These are phyloP conservation scores for Puccinia polysora DNA, from an alignment of 1,284 basidiomycete species.

Conservation along the genomic window DNA sequence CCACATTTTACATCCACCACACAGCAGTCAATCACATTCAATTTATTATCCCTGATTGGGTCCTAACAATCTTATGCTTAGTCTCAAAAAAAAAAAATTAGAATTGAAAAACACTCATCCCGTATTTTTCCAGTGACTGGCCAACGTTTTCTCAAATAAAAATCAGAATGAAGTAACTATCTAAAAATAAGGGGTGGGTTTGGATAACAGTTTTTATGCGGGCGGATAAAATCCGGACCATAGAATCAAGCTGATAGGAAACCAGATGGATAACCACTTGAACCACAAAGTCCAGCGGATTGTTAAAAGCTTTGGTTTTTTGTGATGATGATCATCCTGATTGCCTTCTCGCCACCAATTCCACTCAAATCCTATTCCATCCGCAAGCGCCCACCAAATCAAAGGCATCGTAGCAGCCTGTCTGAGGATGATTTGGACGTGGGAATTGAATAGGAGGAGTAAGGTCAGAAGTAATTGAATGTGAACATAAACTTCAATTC, in stretches of 20 bases:
- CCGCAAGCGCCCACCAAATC: constrained; percentile 35
- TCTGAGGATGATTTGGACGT: constrained; percentile 37
- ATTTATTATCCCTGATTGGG: too few relatives aligned
- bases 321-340: not conserved
- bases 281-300: constrained; percentile 14
- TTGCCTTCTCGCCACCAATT: constrained; percentile 5
- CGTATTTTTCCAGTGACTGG: too few relatives aligned
- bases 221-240: constrained; percentile 39
- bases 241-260: constrained; percentile 15
- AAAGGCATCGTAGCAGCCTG: constrained; percentile 19
- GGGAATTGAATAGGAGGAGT: constrained; percentile 20
- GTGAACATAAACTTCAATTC: constrained; percentile 5
- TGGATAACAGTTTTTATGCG: too few relatives aligned
- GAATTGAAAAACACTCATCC: too few relatives aligned
- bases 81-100: too few relatives aligned
- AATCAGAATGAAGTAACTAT: too few relatives aligned
- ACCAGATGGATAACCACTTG: constrained; percentile 15
- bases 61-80: too few relatives aligned
- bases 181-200: too few relatives aligned
- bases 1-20: too few relatives aligned
- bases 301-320: not conserved
- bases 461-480: constrained; percentile 13
- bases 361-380: not conserved
- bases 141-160: too few relatives aligned
- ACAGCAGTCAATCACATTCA: too few relatives aligned